Conservation (phyloP, 306 rosid species). For the Glycine soja region DNA sequence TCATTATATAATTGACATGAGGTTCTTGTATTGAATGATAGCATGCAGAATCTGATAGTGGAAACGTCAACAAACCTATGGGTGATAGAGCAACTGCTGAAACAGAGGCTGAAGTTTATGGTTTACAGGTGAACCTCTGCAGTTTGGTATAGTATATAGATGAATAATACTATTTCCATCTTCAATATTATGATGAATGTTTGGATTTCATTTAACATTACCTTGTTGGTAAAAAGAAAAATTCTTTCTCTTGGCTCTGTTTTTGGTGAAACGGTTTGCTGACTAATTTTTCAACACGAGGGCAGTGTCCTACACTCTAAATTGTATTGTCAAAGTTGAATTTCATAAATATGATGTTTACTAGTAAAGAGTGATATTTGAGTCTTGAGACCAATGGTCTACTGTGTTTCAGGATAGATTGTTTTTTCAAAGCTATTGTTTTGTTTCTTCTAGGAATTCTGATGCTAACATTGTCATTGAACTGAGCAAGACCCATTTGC, state of each 20-base stretch:
- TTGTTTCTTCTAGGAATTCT: neutral
- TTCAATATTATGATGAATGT: conserved; percentile 38
- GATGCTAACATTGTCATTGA: neutral
- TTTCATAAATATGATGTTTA: conserved; percentile 21
- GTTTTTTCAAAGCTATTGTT: conserved; percentile 9
- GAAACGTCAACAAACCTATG: conserved; percentile 50
- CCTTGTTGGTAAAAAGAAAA: neutral
- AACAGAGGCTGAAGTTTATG: conserved; percentile 74
- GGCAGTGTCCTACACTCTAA: conserved; percentile 16
- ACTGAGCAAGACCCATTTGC: neutral
- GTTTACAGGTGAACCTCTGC: conserved; percentile 80
- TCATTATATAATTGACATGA: conserved; percentile 33
- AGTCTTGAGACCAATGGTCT: neutral
- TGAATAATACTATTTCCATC: conserved; percentile 9
- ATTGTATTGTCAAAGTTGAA: neutral
- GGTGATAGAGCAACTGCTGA: conserved; percentile 66
- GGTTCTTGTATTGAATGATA: conserved; percentile 35
- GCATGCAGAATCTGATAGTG: conserved; percentile 54
- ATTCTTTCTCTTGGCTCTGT: neutral
- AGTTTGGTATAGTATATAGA: conserved; percentile 35
- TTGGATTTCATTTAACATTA: neutral
- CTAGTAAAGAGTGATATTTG: neutral
- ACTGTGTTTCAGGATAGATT: neutral
- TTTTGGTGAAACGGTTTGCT: conserved; percentile 9
- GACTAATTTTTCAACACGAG: conserved; percentile 23